Percentiles rank a stretch among this genome's conserved stretches.
Evolutionary conservation across 768 basidiomycete species (phyloP).

Genomic region (Leucocoprinus sp.): DNA sequence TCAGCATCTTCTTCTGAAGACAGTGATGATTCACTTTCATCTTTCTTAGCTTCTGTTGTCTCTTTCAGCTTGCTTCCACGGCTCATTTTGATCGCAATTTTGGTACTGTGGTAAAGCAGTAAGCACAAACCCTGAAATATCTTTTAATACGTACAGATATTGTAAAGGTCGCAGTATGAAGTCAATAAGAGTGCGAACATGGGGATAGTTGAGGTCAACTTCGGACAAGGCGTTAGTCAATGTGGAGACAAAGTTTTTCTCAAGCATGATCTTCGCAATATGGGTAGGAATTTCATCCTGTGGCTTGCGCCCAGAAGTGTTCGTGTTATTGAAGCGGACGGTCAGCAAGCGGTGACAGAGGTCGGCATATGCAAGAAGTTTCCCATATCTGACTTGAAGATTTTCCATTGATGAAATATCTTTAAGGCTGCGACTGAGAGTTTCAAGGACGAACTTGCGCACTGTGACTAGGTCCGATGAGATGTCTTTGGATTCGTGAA

Average conservation of each 20-base stretch:
- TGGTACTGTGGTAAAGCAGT: slow-evolving; percentile 50
- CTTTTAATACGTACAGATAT: slow-evolving; percentile 63
- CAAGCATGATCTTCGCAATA: slow-evolving; percentile 95
- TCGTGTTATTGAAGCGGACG: slow-evolving; percentile 53
- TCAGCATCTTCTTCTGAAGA: slow-evolving; percentile 49
- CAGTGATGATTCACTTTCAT: slow-evolving; percentile 38
- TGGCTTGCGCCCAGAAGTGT: slow-evolving; percentile 37
- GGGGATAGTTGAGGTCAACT: slow-evolving; percentile 92
- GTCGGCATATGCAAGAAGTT: slow-evolving; percentile 79
- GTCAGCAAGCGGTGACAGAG: slow-evolving; percentile 83
- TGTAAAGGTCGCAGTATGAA: slow-evolving; percentile 86
- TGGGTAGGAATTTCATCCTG: slow-evolving; percentile 80
- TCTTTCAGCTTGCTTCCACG: slow-evolving; percentile 64
- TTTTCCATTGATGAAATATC: slow-evolving; percentile 55
- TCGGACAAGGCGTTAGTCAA: slow-evolving; percentile 86
- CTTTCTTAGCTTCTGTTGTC: slow-evolving; percentile 36
- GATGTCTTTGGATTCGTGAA: slow-evolving; percentile 66
- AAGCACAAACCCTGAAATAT: neutral
- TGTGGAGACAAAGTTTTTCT: slow-evolving; percentile 90
- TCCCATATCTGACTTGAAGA: slow-evolving; percentile 76
- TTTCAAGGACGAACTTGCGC: slow-evolving; percentile 89
- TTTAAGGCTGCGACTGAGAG: slow-evolving; percentile 79
- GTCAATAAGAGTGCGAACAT: slow-evolving; percentile 78
- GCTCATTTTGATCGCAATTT: slow-evolving; percentile 98
- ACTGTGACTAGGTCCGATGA: slow-evolving; percentile 75